Evolutionary conservation across 495 filamentous ascomycete genomes (phyloP).

Genomic region (Echria macrotheca): DNA sequence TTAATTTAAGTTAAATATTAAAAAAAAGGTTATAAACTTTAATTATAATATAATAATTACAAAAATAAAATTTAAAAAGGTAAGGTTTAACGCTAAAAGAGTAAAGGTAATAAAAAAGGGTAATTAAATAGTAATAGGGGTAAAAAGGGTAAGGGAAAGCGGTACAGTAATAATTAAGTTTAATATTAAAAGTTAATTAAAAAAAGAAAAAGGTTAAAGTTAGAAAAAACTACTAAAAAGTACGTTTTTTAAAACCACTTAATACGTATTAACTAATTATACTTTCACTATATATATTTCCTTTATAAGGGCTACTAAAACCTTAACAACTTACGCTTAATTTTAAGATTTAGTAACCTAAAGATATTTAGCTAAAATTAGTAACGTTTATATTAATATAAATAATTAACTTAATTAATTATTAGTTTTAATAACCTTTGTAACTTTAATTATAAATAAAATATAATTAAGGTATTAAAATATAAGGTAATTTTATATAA

Average conservation of each 20-base stretch:
- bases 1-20: too few relatives aligned
- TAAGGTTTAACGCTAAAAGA: too few relatives aligned
- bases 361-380: background rate
- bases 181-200: too few relatives aligned
- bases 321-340: background rate
- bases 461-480: background rate
- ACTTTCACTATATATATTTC: background rate
- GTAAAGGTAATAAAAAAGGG: too few relatives aligned
- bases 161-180: too few relatives aligned
- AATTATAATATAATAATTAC: too few relatives aligned
- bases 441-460: background rate
- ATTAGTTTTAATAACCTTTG: background rate
- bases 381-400: background rate
- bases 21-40: too few relatives aligned
- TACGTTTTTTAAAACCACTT: background rate
- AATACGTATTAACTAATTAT: background rate
- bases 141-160: too few relatives aligned
- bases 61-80: too few relatives aligned
- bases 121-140: too few relatives aligned
- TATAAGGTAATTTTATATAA: background rate
- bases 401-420: background rate
- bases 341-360: background rate
- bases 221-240: too few relatives aligned
- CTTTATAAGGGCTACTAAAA: background rate
- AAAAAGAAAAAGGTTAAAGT: too few relatives aligned